Conservation (phyloP, 768 basidiomycete genomes). For the Boletus vinaceobasis region DNA sequence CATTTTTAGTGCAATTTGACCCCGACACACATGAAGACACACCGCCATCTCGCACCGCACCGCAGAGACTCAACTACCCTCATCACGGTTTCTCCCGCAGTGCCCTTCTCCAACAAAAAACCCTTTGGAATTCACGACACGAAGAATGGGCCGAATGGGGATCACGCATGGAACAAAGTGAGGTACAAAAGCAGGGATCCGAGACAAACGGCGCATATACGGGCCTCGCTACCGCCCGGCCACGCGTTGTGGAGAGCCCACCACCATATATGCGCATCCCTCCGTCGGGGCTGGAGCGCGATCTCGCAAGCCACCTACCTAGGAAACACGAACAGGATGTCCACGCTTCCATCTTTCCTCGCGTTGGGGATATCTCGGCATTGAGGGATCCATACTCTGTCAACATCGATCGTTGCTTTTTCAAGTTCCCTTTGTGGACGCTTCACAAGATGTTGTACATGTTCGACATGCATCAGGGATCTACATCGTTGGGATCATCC, state of each 20-base stretch:
- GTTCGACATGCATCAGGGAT: conserved; percentile 48
- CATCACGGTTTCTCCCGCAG: conserved; percentile 65
- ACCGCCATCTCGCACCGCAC: conserved; percentile 7
- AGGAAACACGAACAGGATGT: conserved; percentile 12
- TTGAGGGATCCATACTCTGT: conserved; percentile 56
- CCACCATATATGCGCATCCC: conserved; percentile 21
- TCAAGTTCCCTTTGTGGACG: conserved; percentile 58
- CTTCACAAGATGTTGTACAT: conserved; percentile 65
- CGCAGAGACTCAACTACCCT: conserved; percentile 42
- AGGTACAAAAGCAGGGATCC: neutral
- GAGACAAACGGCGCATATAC: conserved; percentile 25
- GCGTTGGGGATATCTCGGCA: conserved; percentile 58
- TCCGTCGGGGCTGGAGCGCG: conserved; percentile 33
- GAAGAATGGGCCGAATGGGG: conserved; percentile 47
- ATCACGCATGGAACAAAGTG: conserved; percentile 10
- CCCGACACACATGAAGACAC: neutral
- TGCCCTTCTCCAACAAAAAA: conserved; percentile 57
- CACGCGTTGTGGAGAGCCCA: neutral
- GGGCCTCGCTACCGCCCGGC: conserved; percentile 16
- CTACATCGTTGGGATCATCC: neutral
- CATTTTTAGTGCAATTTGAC: conserved; percentile 4
- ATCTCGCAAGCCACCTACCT: conserved; percentile 11
- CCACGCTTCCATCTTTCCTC: conserved; percentile 44
- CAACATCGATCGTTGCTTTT: conserved; percentile 59
- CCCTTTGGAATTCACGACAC: conserved; percentile 57